Evolutionary conservation across 2,329 filamentous ascomycete genomes (phyloP).

Genomic region (Phaeoacremonium minimum): DNA sequence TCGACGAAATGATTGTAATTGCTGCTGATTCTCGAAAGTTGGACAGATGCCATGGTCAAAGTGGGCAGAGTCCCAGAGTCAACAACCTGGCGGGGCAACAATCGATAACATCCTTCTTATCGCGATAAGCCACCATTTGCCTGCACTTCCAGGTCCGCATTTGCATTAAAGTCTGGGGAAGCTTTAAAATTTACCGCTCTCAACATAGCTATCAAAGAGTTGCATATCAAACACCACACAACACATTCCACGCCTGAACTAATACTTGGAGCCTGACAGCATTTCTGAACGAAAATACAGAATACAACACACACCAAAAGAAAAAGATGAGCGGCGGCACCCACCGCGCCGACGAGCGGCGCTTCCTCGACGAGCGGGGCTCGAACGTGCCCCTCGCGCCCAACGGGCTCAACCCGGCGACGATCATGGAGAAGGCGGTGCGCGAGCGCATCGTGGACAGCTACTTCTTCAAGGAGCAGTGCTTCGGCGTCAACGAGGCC

Average conservation of each 20-base stretch:
- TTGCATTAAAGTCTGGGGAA: too few relatives aligned
- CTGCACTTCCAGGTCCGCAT: too few relatives aligned
- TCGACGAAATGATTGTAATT: too few relatives aligned
- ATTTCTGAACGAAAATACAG: too few relatives aligned
- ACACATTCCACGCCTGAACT: too few relatives aligned
- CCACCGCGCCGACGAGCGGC: conserved; percentile 75
- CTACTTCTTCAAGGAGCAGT: conserved; percentile 99
- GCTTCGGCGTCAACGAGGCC: conserved; percentile 86
- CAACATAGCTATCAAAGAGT: too few relatives aligned
- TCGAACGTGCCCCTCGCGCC: conserved; percentile 71
- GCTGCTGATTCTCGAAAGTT: too few relatives aligned
- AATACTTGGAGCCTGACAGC: too few relatives aligned
- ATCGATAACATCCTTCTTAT: conserved; percentile 30
- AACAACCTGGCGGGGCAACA: conserved; percentile 32
- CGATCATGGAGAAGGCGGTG: conserved; percentile 91
- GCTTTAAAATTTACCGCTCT: too few relatives aligned
- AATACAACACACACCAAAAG: conserved; percentile 31
- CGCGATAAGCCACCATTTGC: conserved; percentile 17
- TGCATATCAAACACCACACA: too few relatives aligned
- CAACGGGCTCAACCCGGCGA: conserved; percentile 89
- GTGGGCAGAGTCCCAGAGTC: too few relatives aligned
- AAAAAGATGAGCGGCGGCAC: conserved; percentile 14
- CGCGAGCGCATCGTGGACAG: conserved; percentile 92
- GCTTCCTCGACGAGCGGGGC: conserved; percentile 87
- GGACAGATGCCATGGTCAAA: too few relatives aligned